phyloP scores from a whole-genome alignment of 441 rosid genomes.

The Capsella rubella region DNA sequence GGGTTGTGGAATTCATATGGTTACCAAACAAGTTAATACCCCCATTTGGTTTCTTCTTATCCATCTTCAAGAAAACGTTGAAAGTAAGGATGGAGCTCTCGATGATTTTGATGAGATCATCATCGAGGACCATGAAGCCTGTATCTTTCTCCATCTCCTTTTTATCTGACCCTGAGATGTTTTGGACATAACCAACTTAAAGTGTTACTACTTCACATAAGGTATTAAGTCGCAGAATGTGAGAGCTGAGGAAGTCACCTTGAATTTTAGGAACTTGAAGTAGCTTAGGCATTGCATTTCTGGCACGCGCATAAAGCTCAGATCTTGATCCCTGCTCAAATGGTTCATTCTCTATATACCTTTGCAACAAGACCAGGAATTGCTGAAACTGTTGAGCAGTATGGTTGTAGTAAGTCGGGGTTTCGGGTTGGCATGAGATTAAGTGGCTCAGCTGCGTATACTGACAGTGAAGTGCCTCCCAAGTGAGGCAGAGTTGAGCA shows the following conservation, averaged over 20 bases:
- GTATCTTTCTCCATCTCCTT: slow-evolving; percentile 68
- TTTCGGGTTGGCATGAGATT: slow-evolving; percentile 73
- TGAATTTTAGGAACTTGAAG: slow-evolving; percentile 89
- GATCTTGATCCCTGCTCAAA: slow-evolving; percentile 81
- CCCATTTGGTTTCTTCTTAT: slow-evolving; percentile 64
- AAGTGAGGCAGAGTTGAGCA: slow-evolving; percentile 89
- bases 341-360: slow-evolving; percentile 95
- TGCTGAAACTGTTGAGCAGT: slow-evolving; percentile 95
- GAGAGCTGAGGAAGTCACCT: slow-evolving; percentile 53
- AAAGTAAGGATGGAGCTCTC: slow-evolving; percentile 76
- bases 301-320: slow-evolving; percentile 77
- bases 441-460: slow-evolving; percentile 82
- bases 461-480: slow-evolving; percentile 99
- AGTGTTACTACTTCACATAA: slow-evolving; percentile 24
- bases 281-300: slow-evolving; percentile 77
- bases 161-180: slow-evolving; percentile 60
- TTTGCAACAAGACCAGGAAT: slow-evolving; percentile 84
- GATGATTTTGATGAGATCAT: slow-evolving; percentile 69
- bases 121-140: slow-evolving; percentile 59
- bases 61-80: slow-evolving; percentile 78
- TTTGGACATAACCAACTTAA: slow-evolving; percentile 30
- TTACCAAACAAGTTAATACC: slow-evolving; percentile 74
- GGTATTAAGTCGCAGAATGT: background rate
- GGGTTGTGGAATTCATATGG: slow-evolving; percentile 60
- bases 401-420: slow-evolving; percentile 67